Conservation (phyloP, 2,329 filamentous ascomycete species). For the Paracoccidioides brasiliensis region DNA sequence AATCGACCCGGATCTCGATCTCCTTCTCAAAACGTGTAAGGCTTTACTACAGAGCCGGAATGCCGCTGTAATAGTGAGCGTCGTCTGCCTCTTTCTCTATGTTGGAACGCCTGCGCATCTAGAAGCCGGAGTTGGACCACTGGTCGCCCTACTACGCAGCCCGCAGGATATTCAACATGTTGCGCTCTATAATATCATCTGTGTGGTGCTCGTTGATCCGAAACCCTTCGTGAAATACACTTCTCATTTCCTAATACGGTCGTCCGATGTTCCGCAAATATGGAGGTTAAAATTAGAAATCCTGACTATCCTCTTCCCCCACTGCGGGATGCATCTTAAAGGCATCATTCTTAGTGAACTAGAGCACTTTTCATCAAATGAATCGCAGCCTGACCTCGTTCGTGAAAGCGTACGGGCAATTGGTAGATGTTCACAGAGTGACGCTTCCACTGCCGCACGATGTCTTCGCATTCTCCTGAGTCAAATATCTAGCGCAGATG, state of each 20-base stretch:
- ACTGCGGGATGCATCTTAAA: slow-evolving; percentile 62
- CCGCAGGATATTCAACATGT: slow-evolving; percentile 80
- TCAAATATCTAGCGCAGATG: slow-evolving; percentile 79
- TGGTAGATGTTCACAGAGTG: slow-evolving; percentile 77
- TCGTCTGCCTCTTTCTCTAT: slow-evolving; percentile 72
- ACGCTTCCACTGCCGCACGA: slow-evolving; percentile 55
- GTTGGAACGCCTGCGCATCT: slow-evolving; percentile 70
- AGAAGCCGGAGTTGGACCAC: slow-evolving; percentile 61
- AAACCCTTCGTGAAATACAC: slow-evolving; percentile 75
- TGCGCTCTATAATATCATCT: slow-evolving; percentile 86
- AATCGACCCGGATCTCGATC: slow-evolving; percentile 67
- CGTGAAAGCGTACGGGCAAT: slow-evolving; percentile 86
- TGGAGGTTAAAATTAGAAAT: slow-evolving; percentile 90
- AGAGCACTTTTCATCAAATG: slow-evolving; percentile 81
- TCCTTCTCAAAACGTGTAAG: slow-evolving; percentile 66
- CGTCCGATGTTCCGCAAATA: slow-evolving; percentile 64
- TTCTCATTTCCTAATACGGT: slow-evolving; percentile 76
- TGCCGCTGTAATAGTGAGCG: slow-evolving; percentile 78
- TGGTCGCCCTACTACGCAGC: slow-evolving; percentile 73
- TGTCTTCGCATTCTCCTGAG: slow-evolving; percentile 73
- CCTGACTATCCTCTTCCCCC: slow-evolving; percentile 78
- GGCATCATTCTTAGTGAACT: slow-evolving; percentile 82
- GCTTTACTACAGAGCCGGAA: slow-evolving; percentile 88
- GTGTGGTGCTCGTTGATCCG: slow-evolving; percentile 68
- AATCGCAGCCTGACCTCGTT: slow-evolving; percentile 61